Evolutionary conservation across 2,329 filamentous ascomycete genomes (phyloP), one percentile per base, ranked within the genome.

Genomic region (Diaporthe nobilis): DNA sequence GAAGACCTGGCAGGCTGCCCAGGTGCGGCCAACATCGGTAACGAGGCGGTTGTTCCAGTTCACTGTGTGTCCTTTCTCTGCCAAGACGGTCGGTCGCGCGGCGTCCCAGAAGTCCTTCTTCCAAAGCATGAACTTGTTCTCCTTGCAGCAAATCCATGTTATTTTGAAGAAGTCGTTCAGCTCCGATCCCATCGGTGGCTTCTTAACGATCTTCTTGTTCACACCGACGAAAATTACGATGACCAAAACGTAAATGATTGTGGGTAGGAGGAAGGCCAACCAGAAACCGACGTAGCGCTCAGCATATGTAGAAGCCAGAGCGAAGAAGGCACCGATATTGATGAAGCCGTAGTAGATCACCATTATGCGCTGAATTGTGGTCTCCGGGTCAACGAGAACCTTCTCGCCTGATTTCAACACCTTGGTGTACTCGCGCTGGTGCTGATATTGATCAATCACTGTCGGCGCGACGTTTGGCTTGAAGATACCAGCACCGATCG

Each of bases 271-370:
- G 85, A 88, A 95, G 0, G 93, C 88, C 37, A 94, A 88, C 92
- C 92, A 95, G 86, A 94, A 95, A 6, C 93, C 93, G 63, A 94
- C 88, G 77, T 94, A 94, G 81, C 93, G 93, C 84, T 95, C 94
- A 1, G 93, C 91, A 80, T 94, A 95, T 44, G 92, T 92, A 90
- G 93, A 95, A 80, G 84, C 87, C 79, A 91, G 88, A 58, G 88
- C 91, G 58, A 87, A 78, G 57, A 92, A 85, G 34, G 92, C 90
- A 44, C 93, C 93, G 22, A 93, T 81, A 81, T 94, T 94, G 85
- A 94, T 92, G 80, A 91, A 87, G 67, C 91, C 83, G 80, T 92
- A 93, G 83, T 92, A 93, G 79, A 91, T 79, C 10, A 82, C 79
- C 78, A 83, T 80, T 51, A 83, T 88, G 85, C 81, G 80, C 92